Conservation (phyloP, 257 asterid genomes). For the Cordia subcordata region DNA sequence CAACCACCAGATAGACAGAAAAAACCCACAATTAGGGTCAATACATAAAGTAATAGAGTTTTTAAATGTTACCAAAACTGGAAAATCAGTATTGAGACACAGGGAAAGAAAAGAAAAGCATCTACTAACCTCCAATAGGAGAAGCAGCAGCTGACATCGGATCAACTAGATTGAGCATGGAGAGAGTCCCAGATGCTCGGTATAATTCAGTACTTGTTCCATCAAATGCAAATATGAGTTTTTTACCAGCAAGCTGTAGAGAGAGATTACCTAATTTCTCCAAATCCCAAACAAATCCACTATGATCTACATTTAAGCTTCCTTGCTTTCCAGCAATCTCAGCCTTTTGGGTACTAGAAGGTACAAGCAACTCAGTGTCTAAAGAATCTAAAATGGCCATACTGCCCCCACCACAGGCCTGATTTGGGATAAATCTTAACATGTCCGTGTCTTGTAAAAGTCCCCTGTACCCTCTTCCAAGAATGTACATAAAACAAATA, state of each 20-base stretch:
- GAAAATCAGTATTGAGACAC: background rate
- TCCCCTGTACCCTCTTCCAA: conserved; percentile 97
- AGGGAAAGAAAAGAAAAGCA: background rate
- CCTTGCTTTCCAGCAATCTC: conserved; percentile 72
- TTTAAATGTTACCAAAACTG: background rate
- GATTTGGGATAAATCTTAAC: conserved; percentile 88
- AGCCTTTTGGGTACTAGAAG: conserved; percentile 60
- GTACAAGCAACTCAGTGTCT: conserved; percentile 65
- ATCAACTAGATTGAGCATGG: conserved; percentile 96
- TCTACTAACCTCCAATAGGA: conserved; percentile 91
- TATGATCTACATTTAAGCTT: conserved; percentile 65
- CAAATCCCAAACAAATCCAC: conserved; percentile 97
- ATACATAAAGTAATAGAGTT: conserved; percentile 8
- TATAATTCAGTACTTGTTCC: conserved; percentile 88
- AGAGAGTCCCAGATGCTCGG: conserved; percentile 78
- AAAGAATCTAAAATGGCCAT: conserved; percentile 98
- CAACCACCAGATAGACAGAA: conserved; percentile 19
- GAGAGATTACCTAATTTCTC: conserved; percentile 82
- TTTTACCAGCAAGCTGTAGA: conserved; percentile 82
- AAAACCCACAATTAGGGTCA: conserved; percentile 3
- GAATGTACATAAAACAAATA: conserved; percentile 92
- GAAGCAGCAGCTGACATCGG: conserved; percentile 98
- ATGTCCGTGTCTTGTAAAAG: conserved; percentile 89
- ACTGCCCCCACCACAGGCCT: conserved; percentile 99
- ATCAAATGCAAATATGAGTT: conserved; percentile 93